phyloP scores from a whole-genome alignment of 371 early-diverging fungal genomes.

The Phascolomyces articulosus region DNA sequence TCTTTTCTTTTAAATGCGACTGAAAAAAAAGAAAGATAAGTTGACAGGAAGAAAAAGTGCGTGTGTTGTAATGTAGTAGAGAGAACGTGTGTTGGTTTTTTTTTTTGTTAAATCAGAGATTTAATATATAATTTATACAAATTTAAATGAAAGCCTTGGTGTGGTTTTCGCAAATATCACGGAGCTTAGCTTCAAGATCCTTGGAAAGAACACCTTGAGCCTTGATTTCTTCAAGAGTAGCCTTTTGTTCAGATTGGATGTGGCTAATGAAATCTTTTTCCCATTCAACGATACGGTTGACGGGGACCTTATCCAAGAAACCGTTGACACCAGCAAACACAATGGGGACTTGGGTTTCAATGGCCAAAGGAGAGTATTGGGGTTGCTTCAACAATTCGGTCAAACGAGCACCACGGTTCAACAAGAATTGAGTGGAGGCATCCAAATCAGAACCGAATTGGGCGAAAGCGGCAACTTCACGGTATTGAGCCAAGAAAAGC shows the following conservation, averaged over 20 bases:
- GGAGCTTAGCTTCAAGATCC: slow-evolving; percentile 85
- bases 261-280: slow-evolving; percentile 90
- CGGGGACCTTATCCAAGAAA: slow-evolving; percentile 95
- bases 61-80: too few species aligned
- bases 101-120: too few species aligned
- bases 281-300: slow-evolving; percentile 87
- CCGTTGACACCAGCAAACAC: slow-evolving; percentile 97
- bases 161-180: slow-evolving; percentile 83
- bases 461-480: slow-evolving; percentile 98
- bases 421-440: slow-evolving; percentile 96
- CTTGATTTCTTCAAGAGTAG: slow-evolving; percentile 88
- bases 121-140: too few species aligned
- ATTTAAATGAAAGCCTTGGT: slow-evolving; percentile 82
- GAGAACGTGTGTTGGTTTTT: too few species aligned
- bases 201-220: slow-evolving; percentile 71
- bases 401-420: slow-evolving; percentile 97
- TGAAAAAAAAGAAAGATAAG: too few species aligned
- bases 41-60: too few species aligned
- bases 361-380: slow-evolving; percentile 91
- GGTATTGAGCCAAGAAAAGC: slow-evolving; percentile 97
- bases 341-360: slow-evolving; percentile 92
- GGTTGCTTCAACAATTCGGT: slow-evolving; percentile 95
- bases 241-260: slow-evolving; percentile 85
- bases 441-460: slow-evolving; percentile 98
- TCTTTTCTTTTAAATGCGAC: too few species aligned